Percentiles rank a stretch among this genome's conserved stretches.
Evolutionary conservation across 169 alveolate species (phyloP).

Genomic region (Plasmodium chabaudi): DNA sequence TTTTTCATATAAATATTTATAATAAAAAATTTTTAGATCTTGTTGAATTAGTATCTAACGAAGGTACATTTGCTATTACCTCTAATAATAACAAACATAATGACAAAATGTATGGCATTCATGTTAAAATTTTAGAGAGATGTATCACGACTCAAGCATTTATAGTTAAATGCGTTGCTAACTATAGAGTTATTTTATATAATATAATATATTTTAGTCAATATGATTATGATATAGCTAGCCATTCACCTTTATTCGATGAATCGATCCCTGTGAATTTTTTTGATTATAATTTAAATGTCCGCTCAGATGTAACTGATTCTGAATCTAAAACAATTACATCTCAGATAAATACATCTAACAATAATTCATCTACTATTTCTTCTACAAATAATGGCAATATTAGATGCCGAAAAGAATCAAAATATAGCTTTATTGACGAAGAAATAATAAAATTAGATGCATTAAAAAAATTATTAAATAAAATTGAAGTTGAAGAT

Average conservation of each 20-base stretch:
- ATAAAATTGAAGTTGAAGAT: slow-evolving; percentile 36
- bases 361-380: not conserved
- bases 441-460: not conserved
- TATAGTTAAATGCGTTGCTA: slow-evolving; percentile 36
- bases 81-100: slow-evolving; percentile 33
- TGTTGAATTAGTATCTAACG: slow-evolving; percentile 49
- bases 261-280: slow-evolving; percentile 17
- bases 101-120: slow-evolving; percentile 50
- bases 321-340: too few species aligned
- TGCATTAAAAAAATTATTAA: slow-evolving; percentile 17
- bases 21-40: slow-evolving; percentile 40
- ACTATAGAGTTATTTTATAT: slow-evolving; percentile 48
- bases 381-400: not conserved
- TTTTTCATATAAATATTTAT: slow-evolving; percentile 32
- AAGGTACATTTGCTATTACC: slow-evolving; percentile 58
- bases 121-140: slow-evolving; percentile 38
- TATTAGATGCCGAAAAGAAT: not conserved
- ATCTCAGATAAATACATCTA: not conserved
- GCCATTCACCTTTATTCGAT: slow-evolving; percentile 57
- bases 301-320: too few species aligned
- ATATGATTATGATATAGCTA: slow-evolving; percentile 47
- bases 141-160: slow-evolving; percentile 26
- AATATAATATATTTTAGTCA: slow-evolving; percentile 33
- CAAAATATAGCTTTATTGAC: not conserved
- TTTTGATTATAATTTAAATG: slow-evolving; percentile 1